phyloP scores from a whole-genome alignment of 1,139 yeast genomes.

The Scheffersomyces parashehatae region DNA sequence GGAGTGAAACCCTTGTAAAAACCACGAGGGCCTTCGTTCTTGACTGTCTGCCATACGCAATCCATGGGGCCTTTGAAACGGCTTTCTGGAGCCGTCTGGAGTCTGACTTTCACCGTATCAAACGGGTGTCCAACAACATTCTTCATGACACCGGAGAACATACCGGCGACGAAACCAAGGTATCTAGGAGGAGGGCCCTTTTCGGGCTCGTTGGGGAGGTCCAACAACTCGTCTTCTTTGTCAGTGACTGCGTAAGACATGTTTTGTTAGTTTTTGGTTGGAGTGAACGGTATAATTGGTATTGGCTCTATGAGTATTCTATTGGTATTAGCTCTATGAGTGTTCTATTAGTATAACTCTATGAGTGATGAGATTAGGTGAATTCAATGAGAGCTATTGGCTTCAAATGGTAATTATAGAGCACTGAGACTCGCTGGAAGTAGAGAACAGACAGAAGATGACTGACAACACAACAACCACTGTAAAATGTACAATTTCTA shows the following conservation, averaged over 20 bases:
- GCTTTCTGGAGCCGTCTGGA: constrained; percentile 76
- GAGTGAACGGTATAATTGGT: neutral
- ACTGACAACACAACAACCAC: too few relatives aligned
- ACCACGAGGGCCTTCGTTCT: constrained; percentile 74
- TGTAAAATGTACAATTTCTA: too few relatives aligned
- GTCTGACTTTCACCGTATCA: constrained; percentile 84
- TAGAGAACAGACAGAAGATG: too few relatives aligned
- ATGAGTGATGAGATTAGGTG: too few relatives aligned
- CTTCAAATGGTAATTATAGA: too few relatives aligned
- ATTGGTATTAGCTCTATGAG: neutral
- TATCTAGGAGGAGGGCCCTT: constrained; percentile 50
- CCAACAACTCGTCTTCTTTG: neutral
- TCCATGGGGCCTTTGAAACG: constrained; percentile 81
- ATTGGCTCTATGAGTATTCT: too few relatives aligned
- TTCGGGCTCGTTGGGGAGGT: neutral
- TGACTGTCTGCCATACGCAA: constrained; percentile 70
- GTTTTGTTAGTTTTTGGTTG: neutral
- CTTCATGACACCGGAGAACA: constrained; percentile 82
- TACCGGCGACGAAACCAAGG: constrained; percentile 84
- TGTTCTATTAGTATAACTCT: too few relatives aligned
- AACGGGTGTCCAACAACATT: constrained; percentile 93
- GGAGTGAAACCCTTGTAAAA: constrained; percentile 90
- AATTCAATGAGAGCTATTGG: too few relatives aligned
- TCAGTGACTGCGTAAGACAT: constrained; percentile 1
- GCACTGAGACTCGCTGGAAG: too few relatives aligned